Conservation (phyloP, 1,284 basidiomycete species). For the Coriolopsis trogii region DNA sequence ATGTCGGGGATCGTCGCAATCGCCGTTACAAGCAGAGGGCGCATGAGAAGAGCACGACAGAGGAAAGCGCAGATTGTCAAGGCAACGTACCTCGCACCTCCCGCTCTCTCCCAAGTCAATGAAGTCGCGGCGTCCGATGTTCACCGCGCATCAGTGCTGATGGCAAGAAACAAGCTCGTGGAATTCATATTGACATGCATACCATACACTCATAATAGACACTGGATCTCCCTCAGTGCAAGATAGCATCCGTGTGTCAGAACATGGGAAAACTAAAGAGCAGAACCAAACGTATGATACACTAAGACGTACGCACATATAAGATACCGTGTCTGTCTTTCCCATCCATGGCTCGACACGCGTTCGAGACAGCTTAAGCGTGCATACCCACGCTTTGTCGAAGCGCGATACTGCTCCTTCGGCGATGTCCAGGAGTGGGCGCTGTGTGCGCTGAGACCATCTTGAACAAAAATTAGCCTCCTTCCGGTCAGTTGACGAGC, state of each 20-base stretch:
- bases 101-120: conserved; percentile 6
- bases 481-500: background rate
- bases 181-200: background rate
- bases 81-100: conserved; percentile 11
- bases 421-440: conserved; percentile 25
- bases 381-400: conserved; percentile 6
- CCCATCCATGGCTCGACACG: conserved; percentile 6
- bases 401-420: conserved; percentile 40
- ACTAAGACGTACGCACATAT: conserved; percentile 5
- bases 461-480: conserved; percentile 6
- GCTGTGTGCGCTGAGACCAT: conserved; percentile 19
- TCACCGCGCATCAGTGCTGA: conserved; percentile 3
- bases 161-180: conserved; percentile 1
- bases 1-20: conserved; percentile 23
- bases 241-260: conserved; percentile 9
- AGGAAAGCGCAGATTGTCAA: conserved; percentile 17
- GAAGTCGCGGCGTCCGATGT: background rate
- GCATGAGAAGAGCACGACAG: background rate
- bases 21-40: conserved; percentile 5
- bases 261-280: conserved; percentile 5
- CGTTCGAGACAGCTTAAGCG: background rate
- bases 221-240: background rate
- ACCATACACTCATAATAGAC: conserved; percentile 8
- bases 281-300: conserved; percentile 6
- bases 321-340: conserved; percentile 2